A percentile compares a stretch with the other conserved stretches of the same genome.
Evolutionary conservation across 768 basidiomycete species (phyloP).

Genomic region (Amanita brunnescens): DNA sequence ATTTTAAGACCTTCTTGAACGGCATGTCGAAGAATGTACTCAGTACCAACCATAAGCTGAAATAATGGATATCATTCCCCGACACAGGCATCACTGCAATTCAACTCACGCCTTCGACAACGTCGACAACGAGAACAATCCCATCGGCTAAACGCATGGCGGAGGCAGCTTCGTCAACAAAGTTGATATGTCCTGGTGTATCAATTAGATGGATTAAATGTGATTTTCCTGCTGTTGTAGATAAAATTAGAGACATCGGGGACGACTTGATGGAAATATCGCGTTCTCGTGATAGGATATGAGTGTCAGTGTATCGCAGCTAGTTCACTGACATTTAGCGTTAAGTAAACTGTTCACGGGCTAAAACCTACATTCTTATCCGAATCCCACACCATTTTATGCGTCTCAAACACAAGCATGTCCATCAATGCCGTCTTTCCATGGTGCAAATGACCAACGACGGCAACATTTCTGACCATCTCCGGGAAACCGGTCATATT

Average conservation of each 20-base stretch:
- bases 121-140: constrained; percentile 89
- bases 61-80: constrained; percentile 9
- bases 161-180: constrained; percentile 94
- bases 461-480: constrained; percentile 92
- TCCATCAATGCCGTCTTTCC: constrained; percentile 97
- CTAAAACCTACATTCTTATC: constrained; percentile 65
- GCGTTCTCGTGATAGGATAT: constrained; percentile 79
- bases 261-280: constrained; percentile 95
- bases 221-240: constrained; percentile 83
- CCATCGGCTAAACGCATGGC: constrained; percentile 86
- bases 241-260: constrained; percentile 88
- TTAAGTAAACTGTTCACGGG: background rate
- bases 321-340: constrained; percentile 21
- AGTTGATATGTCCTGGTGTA: constrained; percentile 97
- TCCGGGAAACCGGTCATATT: constrained; percentile 88
- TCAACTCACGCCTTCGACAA: constrained; percentile 85
- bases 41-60: constrained; percentile 89
- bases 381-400: constrained; percentile 89
- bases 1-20: constrained; percentile 85
- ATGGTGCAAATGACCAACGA: constrained; percentile 95
- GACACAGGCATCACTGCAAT: constrained; percentile 4
- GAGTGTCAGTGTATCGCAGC: constrained; percentile 95
- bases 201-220: constrained; percentile 91
- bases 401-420: constrained; percentile 96
- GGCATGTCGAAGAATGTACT: constrained; percentile 81